Evolutionary conservation across 129 eudicot genomes (phyloP), one percentile per base, ranked within the genome.

Genomic region (Flaveria bidentis): DNA sequence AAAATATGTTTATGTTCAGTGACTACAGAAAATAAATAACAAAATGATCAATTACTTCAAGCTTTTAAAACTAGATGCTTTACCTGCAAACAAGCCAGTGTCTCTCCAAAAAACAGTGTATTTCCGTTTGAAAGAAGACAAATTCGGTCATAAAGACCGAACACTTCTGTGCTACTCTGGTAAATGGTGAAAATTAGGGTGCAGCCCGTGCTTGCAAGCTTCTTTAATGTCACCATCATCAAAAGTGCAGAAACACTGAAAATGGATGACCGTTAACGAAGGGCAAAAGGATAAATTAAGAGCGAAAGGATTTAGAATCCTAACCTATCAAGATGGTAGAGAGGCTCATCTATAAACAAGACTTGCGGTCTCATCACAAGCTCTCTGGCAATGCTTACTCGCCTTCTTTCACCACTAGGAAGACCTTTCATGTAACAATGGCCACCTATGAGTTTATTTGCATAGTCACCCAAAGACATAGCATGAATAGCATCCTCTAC

Each of bases 91-190:
- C 98, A 93, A 72, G 98, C 96, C 78, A 93, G 68, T 30, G 98
- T 93, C 82, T 93, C 98, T 57, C 98, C 98, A 67, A 93, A 93
- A 76, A 93, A 93, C 85, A 93, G 62, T 18, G 96, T 93, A 71
- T 90, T 93, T 76, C 98, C 98, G 72, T 90, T 93, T 70, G 96
- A 93, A 72, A 93, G 96, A 71, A 93, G 92, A 77, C 96, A 90
- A 77, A 93, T 93, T 36, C 95, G 82, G 76, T 93, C 96, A 76
- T 88, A 90, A 74, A 93, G 95, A 71, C 98, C 98, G 81, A 93
- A 93, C 4, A 93, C 98, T 85, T 93, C 98, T 0, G 96, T 93
- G 91, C 98, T 93, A 84, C 98, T 93, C 79, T 93, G 96, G 84
- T 88, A 76, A 74, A 90, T 82, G 44, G 96, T 88, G 78, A 93